A percentile compares a stretch with the other conserved stretches of the same genome.
phyloP scores from a whole-genome alignment of 768 basidiomycete genomes.

The Podaxis sp. region DNA sequence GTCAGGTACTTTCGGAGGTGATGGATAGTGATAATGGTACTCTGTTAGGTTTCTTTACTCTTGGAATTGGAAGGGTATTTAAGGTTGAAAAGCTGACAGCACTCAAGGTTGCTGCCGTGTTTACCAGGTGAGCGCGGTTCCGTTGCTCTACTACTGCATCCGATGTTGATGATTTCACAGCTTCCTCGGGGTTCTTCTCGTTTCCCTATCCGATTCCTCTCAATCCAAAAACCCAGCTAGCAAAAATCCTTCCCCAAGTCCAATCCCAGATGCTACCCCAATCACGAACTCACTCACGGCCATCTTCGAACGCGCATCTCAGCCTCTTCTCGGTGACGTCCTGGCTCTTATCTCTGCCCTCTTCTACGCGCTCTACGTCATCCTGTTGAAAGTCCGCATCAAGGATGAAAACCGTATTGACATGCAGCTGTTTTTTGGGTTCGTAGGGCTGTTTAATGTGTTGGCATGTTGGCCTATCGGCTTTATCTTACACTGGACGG shows the following conservation, averaged over 20 bases:
- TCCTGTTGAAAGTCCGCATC: slow-evolving; percentile 86
- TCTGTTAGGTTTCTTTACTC: slow-evolving; percentile 83
- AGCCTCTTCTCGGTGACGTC: slow-evolving; percentile 56
- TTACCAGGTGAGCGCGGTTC: slow-evolving; percentile 59
- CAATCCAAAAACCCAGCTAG: slow-evolving; percentile 25
- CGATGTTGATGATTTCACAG: slow-evolving; percentile 16
- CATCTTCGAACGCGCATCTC: slow-evolving; percentile 31
- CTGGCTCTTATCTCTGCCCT: slow-evolving; percentile 86
- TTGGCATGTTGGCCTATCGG: slow-evolving; percentile 75
- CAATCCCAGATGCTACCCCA: slow-evolving; percentile 18
- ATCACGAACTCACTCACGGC: slow-evolving; percentile 30
- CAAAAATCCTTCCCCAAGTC: slow-evolving; percentile 12
- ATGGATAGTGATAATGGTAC: background rate
- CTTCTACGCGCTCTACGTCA: slow-evolving; percentile 87
- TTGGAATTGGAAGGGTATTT: slow-evolving; percentile 80
- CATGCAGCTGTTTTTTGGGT: slow-evolving; percentile 95
- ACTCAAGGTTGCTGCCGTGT: slow-evolving; percentile 74
- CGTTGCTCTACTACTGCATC: background rate
- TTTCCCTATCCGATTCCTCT: slow-evolving; percentile 82
- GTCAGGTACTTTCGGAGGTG: background rate
- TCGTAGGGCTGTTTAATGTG: slow-evolving; percentile 87
- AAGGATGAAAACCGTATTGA: slow-evolving; percentile 79
- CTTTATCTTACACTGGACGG: slow-evolving; percentile 70
- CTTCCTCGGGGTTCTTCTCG: slow-evolving; percentile 78
- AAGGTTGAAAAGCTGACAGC: slow-evolving; percentile 75